A percentile compares a stretch with the other conserved stretches of the same genome.
Evolutionary conservation across 2,329 filamentous ascomycete genomes (phyloP).

Genomic region (Drechslerella dactyloides): DNA sequence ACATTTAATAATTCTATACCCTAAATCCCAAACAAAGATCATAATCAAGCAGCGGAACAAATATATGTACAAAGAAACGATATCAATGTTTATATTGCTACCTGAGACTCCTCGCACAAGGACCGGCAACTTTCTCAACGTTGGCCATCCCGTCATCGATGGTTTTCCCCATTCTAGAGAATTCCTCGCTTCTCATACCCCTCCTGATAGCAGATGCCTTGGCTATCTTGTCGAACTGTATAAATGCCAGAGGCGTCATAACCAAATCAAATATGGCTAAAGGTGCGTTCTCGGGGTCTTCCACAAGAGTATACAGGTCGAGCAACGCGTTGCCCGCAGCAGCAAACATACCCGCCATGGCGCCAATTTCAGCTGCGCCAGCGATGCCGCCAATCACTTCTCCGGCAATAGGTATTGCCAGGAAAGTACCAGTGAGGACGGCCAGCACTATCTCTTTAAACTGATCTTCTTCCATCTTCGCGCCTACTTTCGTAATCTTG

Average conservation of each 20-base stretch:
- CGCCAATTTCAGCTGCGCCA: conserved; percentile 5
- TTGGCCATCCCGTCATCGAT: no score
- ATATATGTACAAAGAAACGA: no score
- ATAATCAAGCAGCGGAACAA: no score
- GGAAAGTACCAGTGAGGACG: conserved; percentile 56
- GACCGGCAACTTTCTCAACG: no score
- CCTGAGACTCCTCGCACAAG: no score
- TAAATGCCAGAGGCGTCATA: conserved; percentile 48
- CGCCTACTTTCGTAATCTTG: conserved; percentile 52
- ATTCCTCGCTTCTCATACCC: background rate
- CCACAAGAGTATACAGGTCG: conserved; percentile 51
- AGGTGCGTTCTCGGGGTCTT: conserved; percentile 41
- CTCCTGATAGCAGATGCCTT: background rate
- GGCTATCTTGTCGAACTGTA: conserved; percentile 1
- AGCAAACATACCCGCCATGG: background rate
- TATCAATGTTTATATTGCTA: no score
- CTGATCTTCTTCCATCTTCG: conserved; percentile 54
- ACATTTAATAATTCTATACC: no score
- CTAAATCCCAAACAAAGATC: no score
- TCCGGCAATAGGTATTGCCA: conserved; percentile 54
- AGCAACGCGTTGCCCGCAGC: conserved; percentile 26
- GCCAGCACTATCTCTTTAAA: conserved; percentile 55
- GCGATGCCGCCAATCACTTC: conserved; percentile 25
- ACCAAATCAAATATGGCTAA: conserved; percentile 50
- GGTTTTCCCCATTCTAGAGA: background rate